Evolutionary conservation across 2,329 filamentous ascomycete genomes (phyloP).

Genomic region (Epichloe uncinata): DNA sequence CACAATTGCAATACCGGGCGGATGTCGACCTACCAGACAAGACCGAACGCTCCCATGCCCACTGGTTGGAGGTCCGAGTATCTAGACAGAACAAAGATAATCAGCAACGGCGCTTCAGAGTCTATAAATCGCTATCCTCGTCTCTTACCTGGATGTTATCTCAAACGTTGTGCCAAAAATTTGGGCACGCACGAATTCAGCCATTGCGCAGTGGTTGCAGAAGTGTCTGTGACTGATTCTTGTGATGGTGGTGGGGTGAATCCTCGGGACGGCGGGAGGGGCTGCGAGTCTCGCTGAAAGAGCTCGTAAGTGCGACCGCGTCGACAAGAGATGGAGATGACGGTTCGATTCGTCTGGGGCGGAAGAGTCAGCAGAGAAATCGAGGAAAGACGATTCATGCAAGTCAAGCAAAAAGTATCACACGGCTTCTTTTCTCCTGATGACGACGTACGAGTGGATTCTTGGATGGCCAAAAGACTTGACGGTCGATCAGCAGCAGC

Average conservation of each 20-base stretch:
- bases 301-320: not conserved
- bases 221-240: not conserved
- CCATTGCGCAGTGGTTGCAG: slow-evolving; percentile 52
- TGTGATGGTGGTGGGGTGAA: not conserved
- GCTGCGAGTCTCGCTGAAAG: not conserved
- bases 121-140: not conserved
- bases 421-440: not conserved
- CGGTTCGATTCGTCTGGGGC: not conserved
- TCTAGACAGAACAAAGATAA: slow-evolving; percentile 30
- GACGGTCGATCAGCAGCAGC: not conserved
- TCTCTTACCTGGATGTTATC: slow-evolving; percentile 86
- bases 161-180: slow-evolving; percentile 99
- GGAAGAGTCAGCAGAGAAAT: not conserved
- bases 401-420: not conserved
- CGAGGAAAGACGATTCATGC: not conserved
- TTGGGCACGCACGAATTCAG: slow-evolving; percentile 97
- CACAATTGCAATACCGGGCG: not conserved
- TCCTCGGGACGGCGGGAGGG: not conserved
- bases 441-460: not conserved
- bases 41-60: slow-evolving; percentile 96
- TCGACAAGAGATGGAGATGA: not conserved
- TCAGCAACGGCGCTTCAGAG: not conserved
- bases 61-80: slow-evolving; percentile 97
- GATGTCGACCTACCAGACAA: slow-evolving; percentile 66
- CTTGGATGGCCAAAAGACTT: not conserved